Conservation (phyloP, 306 rosid genomes). For the Hippophae gyantsensis region DNA sequence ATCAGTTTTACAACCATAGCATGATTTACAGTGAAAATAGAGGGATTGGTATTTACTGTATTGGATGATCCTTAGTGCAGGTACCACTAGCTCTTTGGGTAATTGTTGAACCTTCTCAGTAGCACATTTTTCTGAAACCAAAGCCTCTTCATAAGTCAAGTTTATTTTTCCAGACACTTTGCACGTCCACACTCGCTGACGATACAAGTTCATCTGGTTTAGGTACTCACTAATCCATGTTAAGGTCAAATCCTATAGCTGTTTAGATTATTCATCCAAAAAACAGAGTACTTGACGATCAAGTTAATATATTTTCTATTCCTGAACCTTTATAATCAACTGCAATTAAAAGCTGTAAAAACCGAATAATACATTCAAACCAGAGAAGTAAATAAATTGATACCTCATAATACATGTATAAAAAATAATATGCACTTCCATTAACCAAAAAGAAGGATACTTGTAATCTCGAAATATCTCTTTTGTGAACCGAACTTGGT, state of each 20-base stretch:
- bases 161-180: slow-evolving; percentile 71
- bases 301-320: no score
- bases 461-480: slow-evolving; percentile 70
- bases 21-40: no score
- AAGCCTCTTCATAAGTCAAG: slow-evolving; percentile 91
- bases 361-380: not conserved
- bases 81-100: slow-evolving; percentile 62
- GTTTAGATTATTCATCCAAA: no score
- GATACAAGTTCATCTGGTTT: slow-evolving; percentile 59
- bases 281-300: no score
- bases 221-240: slow-evolving; percentile 57
- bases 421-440: not conserved
- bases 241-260: slow-evolving; percentile 23
- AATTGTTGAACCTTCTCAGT: slow-evolving; percentile 75
- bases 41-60: slow-evolving; percentile 51
- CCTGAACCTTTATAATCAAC: no score
- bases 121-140: slow-evolving; percentile 73
- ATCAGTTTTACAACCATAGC: no score
- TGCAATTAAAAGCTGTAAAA: no score
- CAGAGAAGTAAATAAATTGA: not conserved
- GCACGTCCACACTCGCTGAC: slow-evolving; percentile 83
- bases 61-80: slow-evolving; percentile 68
- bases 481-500: slow-evolving; percentile 76
- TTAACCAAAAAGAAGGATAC: slow-evolving; percentile 49
- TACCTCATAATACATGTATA: not conserved